phyloP scores from a whole-genome alignment of 1,139 yeast species.

The Spencermartinsiella ligniputridi region DNA sequence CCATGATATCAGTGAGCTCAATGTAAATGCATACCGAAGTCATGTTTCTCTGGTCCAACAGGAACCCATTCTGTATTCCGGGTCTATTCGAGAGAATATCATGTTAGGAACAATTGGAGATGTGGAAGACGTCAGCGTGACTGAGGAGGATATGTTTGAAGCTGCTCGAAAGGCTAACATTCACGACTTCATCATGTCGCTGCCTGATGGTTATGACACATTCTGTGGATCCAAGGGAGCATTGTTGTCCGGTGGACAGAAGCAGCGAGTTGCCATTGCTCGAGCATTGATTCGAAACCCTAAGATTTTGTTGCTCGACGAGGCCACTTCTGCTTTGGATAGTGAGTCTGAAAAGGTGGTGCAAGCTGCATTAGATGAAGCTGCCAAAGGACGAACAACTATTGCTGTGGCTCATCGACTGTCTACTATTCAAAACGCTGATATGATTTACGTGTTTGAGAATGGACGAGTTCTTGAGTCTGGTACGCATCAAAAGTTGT shows the following conservation, averaged over 20 bases:
- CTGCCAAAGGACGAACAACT: slow-evolving; percentile 71
- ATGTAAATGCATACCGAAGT: slow-evolving; percentile 65
- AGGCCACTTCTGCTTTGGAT: slow-evolving; percentile 80
- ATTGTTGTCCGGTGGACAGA: slow-evolving; percentile 80
- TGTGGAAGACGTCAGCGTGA: slow-evolving; percentile 36
- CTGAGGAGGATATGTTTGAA: slow-evolving; percentile 56
- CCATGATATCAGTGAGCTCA: slow-evolving; percentile 62
- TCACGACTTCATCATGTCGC: slow-evolving; percentile 64
- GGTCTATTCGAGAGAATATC: slow-evolving; percentile 78
- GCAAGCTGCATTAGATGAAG: slow-evolving; percentile 53
- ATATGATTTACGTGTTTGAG: slow-evolving; percentile 74
- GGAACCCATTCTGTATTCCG: slow-evolving; percentile 85
- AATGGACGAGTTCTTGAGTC: slow-evolving; percentile 72
- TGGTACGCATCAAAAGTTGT: slow-evolving; percentile 43
- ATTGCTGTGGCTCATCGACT: slow-evolving; percentile 87
- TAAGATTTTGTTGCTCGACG: slow-evolving; percentile 61
- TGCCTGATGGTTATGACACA: slow-evolving; percentile 83
- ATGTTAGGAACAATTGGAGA: slow-evolving; percentile 62
- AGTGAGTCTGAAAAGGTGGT: slow-evolving; percentile 78
- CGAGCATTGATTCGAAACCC: slow-evolving; percentile 71
- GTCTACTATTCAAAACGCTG: slow-evolving; percentile 91
- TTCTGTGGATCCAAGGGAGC: slow-evolving; percentile 79
- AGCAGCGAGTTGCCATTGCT: slow-evolving; percentile 74
- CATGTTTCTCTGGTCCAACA: slow-evolving; percentile 78
- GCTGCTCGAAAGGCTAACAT: slow-evolving; percentile 84